Evolutionary conservation across 106 monocot species (phyloP), one percentile per base, ranked within the genome.

Genomic region (Dendrobium catenatum): DNA sequence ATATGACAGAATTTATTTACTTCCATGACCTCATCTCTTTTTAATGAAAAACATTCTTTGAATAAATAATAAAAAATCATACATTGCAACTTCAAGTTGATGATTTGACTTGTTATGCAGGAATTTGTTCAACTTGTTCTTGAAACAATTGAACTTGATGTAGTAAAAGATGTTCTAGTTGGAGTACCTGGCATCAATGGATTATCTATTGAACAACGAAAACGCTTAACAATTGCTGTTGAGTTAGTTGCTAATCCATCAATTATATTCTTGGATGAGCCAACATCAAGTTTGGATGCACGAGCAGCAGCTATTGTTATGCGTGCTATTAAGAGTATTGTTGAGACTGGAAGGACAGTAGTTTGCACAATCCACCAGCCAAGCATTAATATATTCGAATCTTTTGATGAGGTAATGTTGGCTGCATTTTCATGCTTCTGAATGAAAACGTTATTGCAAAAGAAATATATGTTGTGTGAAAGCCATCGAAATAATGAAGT

Each of bases 61-160:
- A 74, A 42, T 18, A 42, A 42, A 74, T 18, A n/a, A 18, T 76
- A 20, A 4, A 33, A 16, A 5, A 13, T 24, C 10, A 76, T 44
- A 5, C 22, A 22, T 76, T 24, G 10, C 11, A 19, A 55, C 31
- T n/a, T 33, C 41, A 40, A 46, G 15, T 6, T 46, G 4, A 78
- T 5, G 18, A 78, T 58, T 16, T 4, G 1, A 19, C n/a, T n/a
- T 79, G 19, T 47, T 47, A 55, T 13, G 55, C 68, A 88, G 88
- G 85, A 77, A 81, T 88, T 88, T 79, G 85, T 85, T 48, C 44
- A 83, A 58, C 80, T 78, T 81, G 83, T 88, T 7, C 80, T 88
- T 31, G 80, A 88, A 55, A 88, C 77, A 15, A 80, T 88, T 78
- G 86, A 86, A 41, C 89, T 86, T 64, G 77, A 80, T 29, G 74